phyloP scores from a whole-genome alignment of 495 filamentous ascomycete species.

The Barbatosphaeria neglecta region DNA sequence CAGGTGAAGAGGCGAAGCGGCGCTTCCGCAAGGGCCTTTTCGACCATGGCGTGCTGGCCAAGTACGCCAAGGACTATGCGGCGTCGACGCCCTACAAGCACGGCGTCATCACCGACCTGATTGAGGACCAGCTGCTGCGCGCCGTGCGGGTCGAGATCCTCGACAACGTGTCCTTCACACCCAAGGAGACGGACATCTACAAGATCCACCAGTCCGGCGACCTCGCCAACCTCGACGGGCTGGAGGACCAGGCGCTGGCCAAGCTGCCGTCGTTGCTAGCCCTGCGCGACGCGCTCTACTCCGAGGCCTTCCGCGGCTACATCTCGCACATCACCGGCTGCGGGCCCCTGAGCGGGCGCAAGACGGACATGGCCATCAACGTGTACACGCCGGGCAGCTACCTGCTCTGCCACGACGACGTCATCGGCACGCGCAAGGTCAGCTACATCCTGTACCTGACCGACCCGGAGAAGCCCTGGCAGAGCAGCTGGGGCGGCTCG shows the following conservation, averaged over 20 bases:
- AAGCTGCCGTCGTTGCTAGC: constrained; percentile 75
- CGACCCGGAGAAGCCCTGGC: constrained; percentile 85
- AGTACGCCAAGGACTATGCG: constrained; percentile 60
- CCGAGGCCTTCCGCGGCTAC: constrained; percentile 75
- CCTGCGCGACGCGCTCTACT: constrained; percentile 89
- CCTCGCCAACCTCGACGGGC: constrained; percentile 88
- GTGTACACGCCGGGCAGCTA: constrained; percentile 95
- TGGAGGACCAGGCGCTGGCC: constrained; percentile 69
- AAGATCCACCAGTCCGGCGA: constrained; percentile 98
- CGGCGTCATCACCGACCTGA: constrained; percentile 70
- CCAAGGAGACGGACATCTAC: constrained; percentile 99
- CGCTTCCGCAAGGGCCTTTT: constrained; percentile 71
- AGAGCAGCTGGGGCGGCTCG: constrained; percentile 87
- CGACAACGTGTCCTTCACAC: constrained; percentile 82
- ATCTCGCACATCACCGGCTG: constrained; percentile 73
- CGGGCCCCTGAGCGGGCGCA: constrained; percentile 77
- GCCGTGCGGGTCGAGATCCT: constrained; percentile 82
- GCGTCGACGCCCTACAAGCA: constrained; percentile 78
- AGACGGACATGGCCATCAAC: constrained; percentile 99
- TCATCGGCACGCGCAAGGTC: constrained; percentile 84
- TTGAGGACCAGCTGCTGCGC: constrained; percentile 69
- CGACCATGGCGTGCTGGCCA: constrained; percentile 49
- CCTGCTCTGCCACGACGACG: constrained; percentile 93
- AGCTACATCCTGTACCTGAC: constrained; percentile 96
- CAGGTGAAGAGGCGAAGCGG: constrained; percentile 30